These are phyloP conservation scores for Cryptococcus jaspeensis DNA, from an alignment of 1,284 basidiomycete genomes.

Conservation along the genomic window DNA sequence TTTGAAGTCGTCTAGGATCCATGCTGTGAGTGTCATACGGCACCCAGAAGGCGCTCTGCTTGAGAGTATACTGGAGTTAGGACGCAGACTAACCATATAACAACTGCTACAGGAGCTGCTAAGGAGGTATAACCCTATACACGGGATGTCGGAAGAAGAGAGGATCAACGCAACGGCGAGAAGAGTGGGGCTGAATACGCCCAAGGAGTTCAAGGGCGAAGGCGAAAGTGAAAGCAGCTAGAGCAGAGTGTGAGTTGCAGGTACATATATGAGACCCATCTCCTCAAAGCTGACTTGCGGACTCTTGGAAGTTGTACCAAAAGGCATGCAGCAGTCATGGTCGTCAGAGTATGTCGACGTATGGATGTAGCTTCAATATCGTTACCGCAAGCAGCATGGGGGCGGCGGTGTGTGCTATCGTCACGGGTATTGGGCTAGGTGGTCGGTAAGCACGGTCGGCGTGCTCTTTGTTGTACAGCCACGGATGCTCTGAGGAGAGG, in stretches of 20 bases:
- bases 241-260: not conserved
- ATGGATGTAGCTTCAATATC: too few species aligned
- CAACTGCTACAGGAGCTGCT: constrained; percentile 59
- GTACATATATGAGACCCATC: not conserved
- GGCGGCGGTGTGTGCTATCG: too few species aligned
- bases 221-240: not conserved
- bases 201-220: constrained; percentile 37
- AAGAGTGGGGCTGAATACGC: constrained; percentile 68
- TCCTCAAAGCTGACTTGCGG: too few species aligned
- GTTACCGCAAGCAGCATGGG: too few species aligned
- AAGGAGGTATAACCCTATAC: constrained; percentile 80
- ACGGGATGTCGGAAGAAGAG: constrained; percentile 74
- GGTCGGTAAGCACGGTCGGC: too few species aligned
- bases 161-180: constrained; percentile 77
- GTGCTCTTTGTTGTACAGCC: too few species aligned
- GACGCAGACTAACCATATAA: not conserved
- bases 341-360: too few species aligned
- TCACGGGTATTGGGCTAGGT: too few species aligned
- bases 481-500: too few species aligned
- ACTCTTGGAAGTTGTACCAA: too few species aligned
- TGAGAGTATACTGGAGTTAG: not conserved
- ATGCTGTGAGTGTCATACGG: constrained; percentile 54
- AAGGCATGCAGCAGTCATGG: too few species aligned
- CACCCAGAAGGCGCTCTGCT: not conserved
- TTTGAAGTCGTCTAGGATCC: constrained; percentile 64